Evolutionary conservation across 805 yeast genomes (phyloP).

Genomic region (Candida insectorum): DNA sequence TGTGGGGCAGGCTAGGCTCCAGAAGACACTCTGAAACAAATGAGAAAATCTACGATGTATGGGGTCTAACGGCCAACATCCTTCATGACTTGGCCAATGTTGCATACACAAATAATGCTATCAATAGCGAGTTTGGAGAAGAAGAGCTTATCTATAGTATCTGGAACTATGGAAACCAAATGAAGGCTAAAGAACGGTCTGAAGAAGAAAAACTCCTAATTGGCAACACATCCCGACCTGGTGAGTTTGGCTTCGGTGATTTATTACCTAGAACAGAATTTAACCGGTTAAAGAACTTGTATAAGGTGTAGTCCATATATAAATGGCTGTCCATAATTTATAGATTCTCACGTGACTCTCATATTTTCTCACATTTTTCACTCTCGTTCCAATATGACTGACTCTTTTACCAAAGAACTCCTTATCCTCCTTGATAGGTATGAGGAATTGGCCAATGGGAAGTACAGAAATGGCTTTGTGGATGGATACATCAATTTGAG

Average conservation of each 20-base stretch:
- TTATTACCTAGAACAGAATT: slow-evolving; percentile 44
- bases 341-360: no score
- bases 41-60: slow-evolving; percentile 60
- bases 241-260: slow-evolving; percentile 42
- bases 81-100: slow-evolving; percentile 67
- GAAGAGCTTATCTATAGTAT: slow-evolving; percentile 63
- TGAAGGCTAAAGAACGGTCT: slow-evolving; percentile 45
- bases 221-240: slow-evolving; percentile 17
- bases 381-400: no score
- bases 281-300: slow-evolving; percentile 38
- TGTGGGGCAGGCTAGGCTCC: slow-evolving; percentile 41
- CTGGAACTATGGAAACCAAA: slow-evolving; percentile 51
- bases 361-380: no score
- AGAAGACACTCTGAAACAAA: slow-evolving; percentile 36
- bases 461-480: slow-evolving; percentile 18
- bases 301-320: slow-evolving; percentile 16
- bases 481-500: slow-evolving; percentile 41
- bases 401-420: no score
- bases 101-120: slow-evolving; percentile 27
- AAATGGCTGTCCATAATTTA: no score
- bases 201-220: slow-evolving; percentile 56
- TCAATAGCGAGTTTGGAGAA: slow-evolving; percentile 43
- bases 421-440: slow-evolving; percentile 38
- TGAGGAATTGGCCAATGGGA: slow-evolving; percentile 19
- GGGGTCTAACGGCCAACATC: slow-evolving; percentile 83